Evolutionary conservation across 2,329 filamentous ascomycete species (phyloP).

Genomic region (Xylaria sp.): DNA sequence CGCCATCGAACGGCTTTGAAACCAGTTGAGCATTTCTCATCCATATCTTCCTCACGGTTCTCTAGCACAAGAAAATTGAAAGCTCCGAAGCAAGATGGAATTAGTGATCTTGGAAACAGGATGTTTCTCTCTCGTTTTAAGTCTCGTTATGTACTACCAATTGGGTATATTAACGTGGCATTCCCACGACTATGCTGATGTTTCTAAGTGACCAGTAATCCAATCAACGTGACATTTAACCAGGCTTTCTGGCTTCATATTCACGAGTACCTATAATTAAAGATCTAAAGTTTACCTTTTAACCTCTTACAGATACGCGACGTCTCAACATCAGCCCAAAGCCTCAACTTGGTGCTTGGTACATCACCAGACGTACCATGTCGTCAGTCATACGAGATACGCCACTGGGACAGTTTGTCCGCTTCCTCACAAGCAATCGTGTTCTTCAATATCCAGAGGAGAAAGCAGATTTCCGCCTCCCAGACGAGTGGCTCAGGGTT

Average conservation of each 20-base stretch:
- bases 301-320: not conserved
- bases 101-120: conserved; percentile 11
- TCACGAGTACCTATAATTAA: not conserved
- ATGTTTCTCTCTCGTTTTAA: conserved; percentile 1
- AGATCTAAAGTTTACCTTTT: not conserved
- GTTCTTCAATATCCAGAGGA: conserved; percentile 43
- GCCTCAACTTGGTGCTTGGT: not conserved
- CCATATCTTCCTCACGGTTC: conserved; percentile 9
- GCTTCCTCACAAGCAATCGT: conserved; percentile 46
- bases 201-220: not conserved
- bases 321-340: not conserved
- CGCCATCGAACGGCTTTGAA: conserved; percentile 14
- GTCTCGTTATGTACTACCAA: conserved; percentile 6
- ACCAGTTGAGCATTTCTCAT: conserved; percentile 18
- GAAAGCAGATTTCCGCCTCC: conserved; percentile 40
- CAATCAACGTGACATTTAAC: not conserved
- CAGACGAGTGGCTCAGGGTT: conserved; percentile 37
- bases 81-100: not conserved
- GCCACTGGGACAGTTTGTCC: conserved; percentile 47
- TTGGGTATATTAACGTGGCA: not conserved
- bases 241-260: not conserved
- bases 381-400: conserved; percentile 42
- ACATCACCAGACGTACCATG: conserved; percentile 8
- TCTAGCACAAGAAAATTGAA: not conserved
- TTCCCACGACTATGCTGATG: not conserved